Evolutionary conservation across 305 asterid genomes (phyloP), one percentile per base, ranked within the genome.

Genomic region (Fraxinus angustifolia): DNA sequence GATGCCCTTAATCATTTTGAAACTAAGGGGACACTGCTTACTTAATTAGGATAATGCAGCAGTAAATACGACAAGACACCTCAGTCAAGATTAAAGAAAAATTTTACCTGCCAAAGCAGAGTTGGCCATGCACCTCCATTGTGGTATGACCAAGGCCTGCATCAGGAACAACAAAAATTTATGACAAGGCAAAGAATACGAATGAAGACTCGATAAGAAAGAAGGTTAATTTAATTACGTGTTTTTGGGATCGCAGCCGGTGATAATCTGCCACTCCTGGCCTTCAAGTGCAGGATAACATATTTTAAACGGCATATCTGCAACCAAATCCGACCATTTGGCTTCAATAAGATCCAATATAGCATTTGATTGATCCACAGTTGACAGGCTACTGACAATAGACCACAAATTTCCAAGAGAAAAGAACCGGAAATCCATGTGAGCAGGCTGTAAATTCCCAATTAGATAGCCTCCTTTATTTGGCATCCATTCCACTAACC

Each of bases 111-210:
- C 96, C 96, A 92, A 68, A 92, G 94, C 79, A 92, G 88, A 78
- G 93, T 92, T 67, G 96, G 94, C 96, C 96, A 92, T 34, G 96
- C 67, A 86, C 96, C 96, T 75, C 91, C 96, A 77, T 92, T 92
- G 89, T 92, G 94, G 87, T 92, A 92, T 67, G 96, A 92, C 96
- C 96, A 92, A 81, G 96, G 92, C 84, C 96, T 92, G 90, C 88
- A 88, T 74, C 76, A 82, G 62, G 79, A 74, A 75, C 14, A 73
- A 70, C 6, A 16, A 60, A 72, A 30, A 28, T 81, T 70, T 28
- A 68, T 36, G 77, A 8, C 73, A 7, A 58, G 76, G 38, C 75
- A 76, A 38, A 70, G 33, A 60, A 10, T 23, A 76, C 2, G 2
- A 28, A 68, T n/a, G 1, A 16, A 45, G 31, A 76, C 40, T 6